These are phyloP conservation scores for Limonium bicolor DNA, from an alignment of 148 eudicot species.

Conservation along the genomic window DNA sequence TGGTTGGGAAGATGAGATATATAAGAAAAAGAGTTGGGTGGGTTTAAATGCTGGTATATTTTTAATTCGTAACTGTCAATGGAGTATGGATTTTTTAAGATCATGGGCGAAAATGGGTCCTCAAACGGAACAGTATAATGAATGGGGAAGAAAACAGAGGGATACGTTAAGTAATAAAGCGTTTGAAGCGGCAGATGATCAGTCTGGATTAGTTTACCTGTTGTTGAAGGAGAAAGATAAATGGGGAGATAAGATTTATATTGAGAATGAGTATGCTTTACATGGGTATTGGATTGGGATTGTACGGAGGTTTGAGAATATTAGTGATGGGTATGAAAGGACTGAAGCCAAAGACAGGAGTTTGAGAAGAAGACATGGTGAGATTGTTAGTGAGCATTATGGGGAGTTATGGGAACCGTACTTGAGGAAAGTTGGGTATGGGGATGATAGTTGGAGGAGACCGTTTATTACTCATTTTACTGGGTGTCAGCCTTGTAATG, in stretches of 20 bases:
- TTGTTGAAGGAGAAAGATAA: slow-evolving; percentile 20
- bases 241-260: slow-evolving; percentile 44
- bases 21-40: slow-evolving; percentile 37
- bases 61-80: slow-evolving; percentile 52
- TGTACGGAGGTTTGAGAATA: slow-evolving; percentile 51
- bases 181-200: slow-evolving; percentile 62
- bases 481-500: slow-evolving; percentile 65
- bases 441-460: slow-evolving; percentile 36
- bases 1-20: background rate
- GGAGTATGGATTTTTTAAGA: slow-evolving; percentile 60
- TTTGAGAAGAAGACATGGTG: background rate
- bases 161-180: slow-evolving; percentile 43
- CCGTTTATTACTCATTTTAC: slow-evolving; percentile 76
- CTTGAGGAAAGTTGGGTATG: background rate
- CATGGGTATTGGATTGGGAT: slow-evolving; percentile 65
- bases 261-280: slow-evolving; percentile 51
- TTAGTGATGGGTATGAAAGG: slow-evolving; percentile 34
- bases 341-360: background rate
- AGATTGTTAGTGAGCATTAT: background rate
- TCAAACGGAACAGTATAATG: slow-evolving; percentile 34
- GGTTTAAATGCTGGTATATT: slow-evolving; percentile 63
- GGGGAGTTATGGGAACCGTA: background rate
- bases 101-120: slow-evolving; percentile 86
- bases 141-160: slow-evolving; percentile 45
- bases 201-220: slow-evolving; percentile 64